Evolutionary conservation across 2,329 filamentous ascomycete species (phyloP), one percentile per base, ranked within the genome.

Genomic region (Aspergillus caelatus): DNA sequence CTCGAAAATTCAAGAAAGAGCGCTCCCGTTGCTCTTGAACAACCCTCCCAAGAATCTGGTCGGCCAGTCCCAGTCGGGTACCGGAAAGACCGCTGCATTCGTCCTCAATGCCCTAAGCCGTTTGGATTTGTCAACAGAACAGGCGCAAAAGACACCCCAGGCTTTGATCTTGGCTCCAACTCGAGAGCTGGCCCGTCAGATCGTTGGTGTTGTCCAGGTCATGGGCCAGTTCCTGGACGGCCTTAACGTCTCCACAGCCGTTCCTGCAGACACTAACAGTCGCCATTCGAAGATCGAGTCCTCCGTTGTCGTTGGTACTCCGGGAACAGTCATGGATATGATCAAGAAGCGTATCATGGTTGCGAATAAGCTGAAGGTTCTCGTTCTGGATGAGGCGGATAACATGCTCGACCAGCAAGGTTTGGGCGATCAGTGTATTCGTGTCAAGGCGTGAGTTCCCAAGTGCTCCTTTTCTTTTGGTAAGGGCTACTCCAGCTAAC

Each of bases 351-450:
- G 88, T 68, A 86, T 91, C 73, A 85, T 99, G 67, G 88, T 96
- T 70, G 79, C 88, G 0, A 87, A 85, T 21, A 81, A 88, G 62
- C 83, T 99, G 70, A 92, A 89, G 77, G 86, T 96, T 10, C 85
- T 99, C 65, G 94, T 97, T 61, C 85, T 99, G 59, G 95, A 99
- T 74, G 95, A 99, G 82, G 95, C 95, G 62, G 95, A 99, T 81
- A 98, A 97, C 81, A 99, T 99, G 95, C 83, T 99, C 64, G 95
- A 98, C 75, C 91, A 94, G 79, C 93, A 97, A 80, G 94, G 95
- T 58, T 84, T 99, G 61, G 95, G 95, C 58, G 95, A 98, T 63
- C 95, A 99, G 80, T 98, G 94, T 79, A 87, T 93, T 71, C 89
- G 94, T 69, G 92, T 97, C 71, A 97, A 96, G 83, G 80, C 80